Percentiles rank a stretch among this genome's conserved stretches.
Conservation (phyloP, 371 early-diverging fungal genomes). For the Mucor plumbeus region DNA sequence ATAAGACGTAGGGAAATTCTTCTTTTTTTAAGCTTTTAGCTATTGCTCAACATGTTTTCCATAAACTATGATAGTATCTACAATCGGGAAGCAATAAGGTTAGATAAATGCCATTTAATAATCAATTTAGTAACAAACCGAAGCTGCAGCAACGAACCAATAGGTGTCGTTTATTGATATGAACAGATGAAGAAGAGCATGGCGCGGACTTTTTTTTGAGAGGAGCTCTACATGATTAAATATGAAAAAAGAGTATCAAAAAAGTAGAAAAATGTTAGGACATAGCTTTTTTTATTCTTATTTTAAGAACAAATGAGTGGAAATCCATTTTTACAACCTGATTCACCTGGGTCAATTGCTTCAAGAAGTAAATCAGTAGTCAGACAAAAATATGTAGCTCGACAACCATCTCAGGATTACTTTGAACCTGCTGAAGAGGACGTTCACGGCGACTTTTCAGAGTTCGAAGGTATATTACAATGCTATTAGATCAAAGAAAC, state of each 20-base stretch:
- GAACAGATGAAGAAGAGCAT: neutral
- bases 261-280: too few relatives aligned
- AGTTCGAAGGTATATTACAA: conserved; percentile 38
- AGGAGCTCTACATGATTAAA: neutral
- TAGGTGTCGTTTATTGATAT: too few relatives aligned
- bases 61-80: too few relatives aligned
- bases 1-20: too few relatives aligned
- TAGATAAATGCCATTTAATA: too few relatives aligned
- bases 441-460: conserved; percentile 37
- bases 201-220: neutral
- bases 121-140: too few relatives aligned
- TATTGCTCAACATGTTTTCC: too few relatives aligned
- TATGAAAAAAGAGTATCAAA: neutral
- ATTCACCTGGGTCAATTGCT: conserved; percentile 10
- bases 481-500: neutral
- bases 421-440: conserved; percentile 20
- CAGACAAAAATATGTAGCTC: conserved; percentile 20
- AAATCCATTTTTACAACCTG: conserved; percentile 29
- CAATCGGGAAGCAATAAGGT: too few relatives aligned
- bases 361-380: conserved; percentile 22
- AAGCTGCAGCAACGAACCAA: neutral
- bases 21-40: too few relatives aligned
- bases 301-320: conserved; percentile 17
- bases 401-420: conserved; percentile 16
- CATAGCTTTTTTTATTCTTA: neutral